phyloP scores from a whole-genome alignment of 305 asterid genomes.

The Fraxinus xanthoxyloides region DNA sequence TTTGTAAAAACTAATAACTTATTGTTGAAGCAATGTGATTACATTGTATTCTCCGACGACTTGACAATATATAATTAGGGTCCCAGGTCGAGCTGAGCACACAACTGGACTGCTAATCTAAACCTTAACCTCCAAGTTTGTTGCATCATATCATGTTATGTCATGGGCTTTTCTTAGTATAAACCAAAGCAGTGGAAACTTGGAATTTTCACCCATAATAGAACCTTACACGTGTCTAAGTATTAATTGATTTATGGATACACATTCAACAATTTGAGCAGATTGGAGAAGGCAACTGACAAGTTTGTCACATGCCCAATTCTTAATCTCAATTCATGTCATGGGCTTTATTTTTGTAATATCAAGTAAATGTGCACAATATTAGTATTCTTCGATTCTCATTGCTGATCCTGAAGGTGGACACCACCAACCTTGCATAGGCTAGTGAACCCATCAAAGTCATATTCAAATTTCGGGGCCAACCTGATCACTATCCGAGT shows the following conservation, averaged over 20 bases:
- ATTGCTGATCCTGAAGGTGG: not conserved
- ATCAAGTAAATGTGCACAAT: not conserved
- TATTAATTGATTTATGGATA: not conserved
- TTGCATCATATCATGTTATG: not conserved
- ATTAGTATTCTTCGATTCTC: not conserved
- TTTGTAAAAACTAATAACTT: not conserved
- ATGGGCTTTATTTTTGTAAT: not conserved
- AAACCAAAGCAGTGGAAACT: not conserved
- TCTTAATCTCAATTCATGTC: not conserved
- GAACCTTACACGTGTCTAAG: not conserved
- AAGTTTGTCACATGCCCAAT: not conserved
- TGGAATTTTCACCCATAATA: not conserved
- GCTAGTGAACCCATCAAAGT: not conserved
- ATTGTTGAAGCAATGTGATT: not conserved
- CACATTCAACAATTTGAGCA: not conserved
- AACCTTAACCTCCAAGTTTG: not conserved
- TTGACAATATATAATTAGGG: not conserved
- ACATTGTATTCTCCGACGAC: not conserved
- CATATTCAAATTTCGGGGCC: not conserved
- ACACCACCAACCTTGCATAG: not conserved
- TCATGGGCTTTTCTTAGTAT: not conserved
- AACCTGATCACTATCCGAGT: not conserved
- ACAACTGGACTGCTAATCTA: not conserved
- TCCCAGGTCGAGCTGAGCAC: not conserved
- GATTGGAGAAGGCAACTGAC: not conserved